These are phyloP conservation scores for Alternaria sp. DNA, from an alignment of 2,329 filamentous ascomycete genomes.

Conservation along the genomic window DNA sequence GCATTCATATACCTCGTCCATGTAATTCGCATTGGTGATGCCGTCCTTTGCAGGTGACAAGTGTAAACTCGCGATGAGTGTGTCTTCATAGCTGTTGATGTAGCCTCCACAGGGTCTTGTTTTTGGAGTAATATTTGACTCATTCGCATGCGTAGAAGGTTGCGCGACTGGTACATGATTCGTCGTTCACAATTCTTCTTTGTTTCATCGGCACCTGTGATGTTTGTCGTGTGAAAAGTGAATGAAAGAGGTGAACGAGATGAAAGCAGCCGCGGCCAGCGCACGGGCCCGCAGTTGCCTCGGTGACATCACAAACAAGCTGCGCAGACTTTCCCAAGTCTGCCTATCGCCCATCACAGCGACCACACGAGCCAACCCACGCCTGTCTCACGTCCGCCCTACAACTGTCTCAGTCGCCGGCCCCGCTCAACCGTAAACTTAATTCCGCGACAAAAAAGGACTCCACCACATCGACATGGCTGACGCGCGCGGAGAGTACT, in stretches of 20 bases:
- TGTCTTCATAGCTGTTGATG: neutral
- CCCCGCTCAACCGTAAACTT: neutral
- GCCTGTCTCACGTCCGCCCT: neutral
- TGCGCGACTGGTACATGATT: neutral
- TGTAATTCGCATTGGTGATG: neutral
- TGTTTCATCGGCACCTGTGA: neutral
- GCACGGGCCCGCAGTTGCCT: conserved; percentile 21
- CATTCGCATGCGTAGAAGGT: neutral
- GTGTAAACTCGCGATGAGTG: neutral
- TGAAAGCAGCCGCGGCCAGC: neutral
- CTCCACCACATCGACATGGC: conserved; percentile 28
- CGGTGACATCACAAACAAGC: conserved; percentile 33
- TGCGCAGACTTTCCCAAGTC: conserved; percentile 17
- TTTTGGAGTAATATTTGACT: neutral
- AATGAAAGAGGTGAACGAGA: neutral
- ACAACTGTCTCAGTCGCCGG: neutral
- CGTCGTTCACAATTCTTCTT: neutral
- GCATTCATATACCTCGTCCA: neutral
- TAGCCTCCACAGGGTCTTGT: neutral
- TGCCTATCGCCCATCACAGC: conserved; percentile 1
- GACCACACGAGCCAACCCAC: conserved; percentile 3
- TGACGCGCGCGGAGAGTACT: conserved; percentile 45
- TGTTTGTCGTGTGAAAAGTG: neutral
- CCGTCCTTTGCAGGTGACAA: neutral
- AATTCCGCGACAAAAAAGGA: neutral